Conservation (phyloP, 495 filamentous ascomycete genomes). For the Xylaria telfairii region DNA sequence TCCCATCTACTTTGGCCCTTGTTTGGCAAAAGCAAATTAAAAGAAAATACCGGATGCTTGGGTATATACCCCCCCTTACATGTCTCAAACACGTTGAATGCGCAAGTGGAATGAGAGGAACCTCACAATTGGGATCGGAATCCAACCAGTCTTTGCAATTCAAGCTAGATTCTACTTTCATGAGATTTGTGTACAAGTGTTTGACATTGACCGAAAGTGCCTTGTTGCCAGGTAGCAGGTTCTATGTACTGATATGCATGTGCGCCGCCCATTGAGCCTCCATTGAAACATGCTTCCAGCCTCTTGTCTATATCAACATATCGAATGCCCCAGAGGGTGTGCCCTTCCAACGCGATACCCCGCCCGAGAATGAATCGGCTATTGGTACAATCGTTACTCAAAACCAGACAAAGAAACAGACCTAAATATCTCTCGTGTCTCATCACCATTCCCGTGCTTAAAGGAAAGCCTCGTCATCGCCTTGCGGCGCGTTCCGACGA, state of each 20-base stretch:
- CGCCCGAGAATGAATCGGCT: not conserved
- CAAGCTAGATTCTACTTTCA: not conserved
- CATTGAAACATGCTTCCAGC: slow-evolving; percentile 1
- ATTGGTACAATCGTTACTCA: slow-evolving; percentile 20
- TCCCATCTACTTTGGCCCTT: not conserved
- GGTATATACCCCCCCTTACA: not conserved
- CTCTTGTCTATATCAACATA: slow-evolving; percentile 18
- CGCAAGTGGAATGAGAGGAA: not conserved
- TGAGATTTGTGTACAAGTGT: not conserved
- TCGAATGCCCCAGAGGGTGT: slow-evolving; percentile 5
- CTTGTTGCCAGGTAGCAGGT: not conserved
- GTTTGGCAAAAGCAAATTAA: slow-evolving; percentile 2
- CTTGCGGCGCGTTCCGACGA: slow-evolving; percentile 27
- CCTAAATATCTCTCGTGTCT: slow-evolving; percentile 38
- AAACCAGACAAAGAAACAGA: slow-evolving; percentile 31
- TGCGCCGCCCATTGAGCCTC: not conserved
- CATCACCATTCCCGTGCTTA: slow-evolving; percentile 30
- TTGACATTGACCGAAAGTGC: not conserved
- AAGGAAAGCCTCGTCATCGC: slow-evolving; percentile 35
- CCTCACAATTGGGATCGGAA: not conserved
- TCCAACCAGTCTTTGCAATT: not conserved
- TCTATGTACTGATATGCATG: slow-evolving; percentile 9
- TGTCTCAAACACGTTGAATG: not conserved
- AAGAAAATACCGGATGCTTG: not conserved
- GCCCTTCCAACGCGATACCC: not conserved